phyloP scores from a whole-genome alignment of 257 asterid species.

The Perilla frutescens region DNA sequence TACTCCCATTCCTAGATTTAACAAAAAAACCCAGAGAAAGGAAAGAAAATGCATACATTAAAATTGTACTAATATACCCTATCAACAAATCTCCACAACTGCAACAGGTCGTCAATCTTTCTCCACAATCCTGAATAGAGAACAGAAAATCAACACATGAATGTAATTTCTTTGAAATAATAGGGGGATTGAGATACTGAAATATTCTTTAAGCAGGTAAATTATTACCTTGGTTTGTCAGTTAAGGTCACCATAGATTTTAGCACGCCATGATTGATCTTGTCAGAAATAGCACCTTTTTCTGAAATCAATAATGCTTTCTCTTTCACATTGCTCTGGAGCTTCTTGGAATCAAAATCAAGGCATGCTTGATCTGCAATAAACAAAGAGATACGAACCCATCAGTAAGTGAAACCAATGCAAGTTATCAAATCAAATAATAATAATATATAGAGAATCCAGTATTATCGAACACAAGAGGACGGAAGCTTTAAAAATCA shows the following conservation, averaged over 20 bases:
- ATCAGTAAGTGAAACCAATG: constrained; percentile 9
- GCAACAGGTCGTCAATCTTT: constrained; percentile 40
- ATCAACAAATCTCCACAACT: constrained; percentile 25
- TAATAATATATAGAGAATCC: constrained; percentile 16
- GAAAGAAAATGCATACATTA: constrained; percentile 5
- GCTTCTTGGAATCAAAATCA: constrained; percentile 81
- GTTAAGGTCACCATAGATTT: constrained; percentile 80
- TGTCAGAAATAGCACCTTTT: constrained; percentile 78
- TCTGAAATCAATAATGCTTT: constrained; percentile 73
- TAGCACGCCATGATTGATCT: constrained; percentile 79
- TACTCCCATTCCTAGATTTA: background rate
- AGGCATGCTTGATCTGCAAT: constrained; percentile 76
- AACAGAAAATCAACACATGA: constrained; percentile 28
- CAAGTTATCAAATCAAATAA: constrained; percentile 3
- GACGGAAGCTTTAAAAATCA: background rate
- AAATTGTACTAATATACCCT: constrained; percentile 26
- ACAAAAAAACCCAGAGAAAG: constrained; percentile 1
- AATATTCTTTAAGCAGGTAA: constrained; percentile 14
- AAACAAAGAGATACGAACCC: constrained; percentile 28
- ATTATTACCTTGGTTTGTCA: constrained; percentile 65
- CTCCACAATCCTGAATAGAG: constrained; percentile 45
- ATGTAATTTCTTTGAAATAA: constrained; percentile 11
- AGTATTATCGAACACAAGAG: constrained; percentile 11
- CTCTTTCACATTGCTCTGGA: constrained; percentile 88
- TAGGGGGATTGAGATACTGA: constrained; percentile 9